phyloP scores from a whole-genome alignment of 2,329 filamentous ascomycete genomes.

The Ceratocystis cubensis region DNA sequence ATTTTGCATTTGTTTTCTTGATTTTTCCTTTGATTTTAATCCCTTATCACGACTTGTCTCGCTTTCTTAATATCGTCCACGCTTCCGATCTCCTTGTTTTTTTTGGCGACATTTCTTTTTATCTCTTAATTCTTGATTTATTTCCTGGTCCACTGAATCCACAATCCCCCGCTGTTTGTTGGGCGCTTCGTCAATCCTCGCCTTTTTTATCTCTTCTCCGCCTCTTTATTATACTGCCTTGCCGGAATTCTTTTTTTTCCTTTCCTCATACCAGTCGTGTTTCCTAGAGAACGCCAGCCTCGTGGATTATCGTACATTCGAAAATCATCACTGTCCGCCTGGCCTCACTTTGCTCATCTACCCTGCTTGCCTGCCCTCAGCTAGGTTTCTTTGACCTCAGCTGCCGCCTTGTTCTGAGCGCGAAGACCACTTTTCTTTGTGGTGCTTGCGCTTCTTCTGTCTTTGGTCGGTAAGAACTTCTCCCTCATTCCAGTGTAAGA shows the following conservation, averaged over 20 bases:
- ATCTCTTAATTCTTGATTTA: conserved; percentile 5
- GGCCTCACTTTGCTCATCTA: neutral
- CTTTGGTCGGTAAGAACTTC: neutral
- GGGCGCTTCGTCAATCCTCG: neutral
- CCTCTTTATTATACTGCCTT: neutral
- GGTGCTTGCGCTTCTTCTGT: neutral
- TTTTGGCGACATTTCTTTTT: neutral
- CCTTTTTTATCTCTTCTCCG: neutral
- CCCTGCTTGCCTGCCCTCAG: neutral
- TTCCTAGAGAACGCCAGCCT: conserved; percentile 7
- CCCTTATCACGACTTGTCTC: conserved; percentile 1
- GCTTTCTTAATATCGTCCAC: conserved; percentile 5
- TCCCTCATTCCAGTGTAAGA: neutral
- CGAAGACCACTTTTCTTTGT: neutral
- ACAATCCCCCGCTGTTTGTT: neutral
- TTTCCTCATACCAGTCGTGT: conserved; percentile 2
- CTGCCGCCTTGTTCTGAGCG: neutral
- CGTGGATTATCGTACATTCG: neutral
- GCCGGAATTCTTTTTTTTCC: neutral
- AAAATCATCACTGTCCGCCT: neutral
- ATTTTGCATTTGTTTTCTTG: neutral
- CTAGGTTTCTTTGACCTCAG: neutral
- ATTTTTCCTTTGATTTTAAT: neutral
- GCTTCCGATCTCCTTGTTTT: neutral
- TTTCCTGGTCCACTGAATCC: neutral